These are phyloP conservation scores for Hypericum perforatum DNA, from an alignment of 345 rosid genomes.

Conservation along the genomic window DNA sequence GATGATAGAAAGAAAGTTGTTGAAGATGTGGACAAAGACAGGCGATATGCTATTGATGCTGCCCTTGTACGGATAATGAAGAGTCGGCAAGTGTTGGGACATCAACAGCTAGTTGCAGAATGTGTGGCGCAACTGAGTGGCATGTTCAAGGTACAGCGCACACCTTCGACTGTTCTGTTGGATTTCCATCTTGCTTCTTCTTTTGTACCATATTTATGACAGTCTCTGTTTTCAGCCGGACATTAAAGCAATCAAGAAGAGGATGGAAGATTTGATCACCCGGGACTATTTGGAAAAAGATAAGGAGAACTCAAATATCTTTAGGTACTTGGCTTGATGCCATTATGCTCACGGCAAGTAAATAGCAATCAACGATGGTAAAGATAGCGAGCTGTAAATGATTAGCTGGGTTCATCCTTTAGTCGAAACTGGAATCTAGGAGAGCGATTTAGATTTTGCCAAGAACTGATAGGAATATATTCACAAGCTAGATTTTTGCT, in stretches of 20 bases:
- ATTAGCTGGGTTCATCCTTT: too few species aligned
- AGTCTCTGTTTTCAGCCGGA: slow-evolving; percentile 58
- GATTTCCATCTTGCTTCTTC: background rate
- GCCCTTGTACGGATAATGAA: slow-evolving; percentile 98
- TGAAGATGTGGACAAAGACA: slow-evolving; percentile 89
- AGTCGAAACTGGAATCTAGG: too few species aligned
- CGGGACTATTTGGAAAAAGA: slow-evolving; percentile 91
- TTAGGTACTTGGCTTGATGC: slow-evolving; percentile 58
- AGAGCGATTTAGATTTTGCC: too few species aligned
- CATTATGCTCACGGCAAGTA: background rate
- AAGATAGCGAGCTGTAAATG: too few species aligned
- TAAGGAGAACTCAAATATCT: slow-evolving; percentile 58
- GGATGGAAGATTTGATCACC: slow-evolving; percentile 84
- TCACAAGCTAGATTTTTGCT: too few species aligned
- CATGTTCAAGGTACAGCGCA: slow-evolving; percentile 71
- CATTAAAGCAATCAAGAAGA: slow-evolving; percentile 85
- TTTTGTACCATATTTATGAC: background rate
- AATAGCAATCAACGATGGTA: too few species aligned
- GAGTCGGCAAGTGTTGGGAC: slow-evolving; percentile 72
- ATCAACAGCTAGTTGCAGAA: slow-evolving; percentile 74
- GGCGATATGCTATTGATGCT: slow-evolving; percentile 90
- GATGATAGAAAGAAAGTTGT: slow-evolving; percentile 91
- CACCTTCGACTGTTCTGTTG: too few species aligned
- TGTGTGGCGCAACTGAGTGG: slow-evolving; percentile 90
- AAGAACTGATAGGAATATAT: too few species aligned